These are phyloP conservation scores for Evernia prunastri DNA, from an alignment of 495 filamentous ascomycete genomes.

Conservation along the genomic window DNA sequence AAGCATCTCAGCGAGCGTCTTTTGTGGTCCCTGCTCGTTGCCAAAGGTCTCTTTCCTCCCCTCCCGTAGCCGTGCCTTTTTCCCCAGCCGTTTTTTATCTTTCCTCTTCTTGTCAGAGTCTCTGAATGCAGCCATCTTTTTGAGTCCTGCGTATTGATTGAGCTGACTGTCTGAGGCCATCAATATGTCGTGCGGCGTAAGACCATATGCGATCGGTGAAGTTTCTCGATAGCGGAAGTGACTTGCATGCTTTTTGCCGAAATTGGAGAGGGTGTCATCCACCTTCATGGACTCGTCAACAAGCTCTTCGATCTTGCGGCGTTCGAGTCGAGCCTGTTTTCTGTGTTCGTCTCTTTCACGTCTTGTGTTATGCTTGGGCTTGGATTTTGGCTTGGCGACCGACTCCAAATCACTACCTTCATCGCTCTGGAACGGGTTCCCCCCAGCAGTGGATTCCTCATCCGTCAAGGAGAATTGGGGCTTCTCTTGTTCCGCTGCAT, in stretches of 20 bases:
- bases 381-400: constrained; percentile 32
- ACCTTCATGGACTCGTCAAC: constrained; percentile 76
- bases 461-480: constrained; percentile 51
- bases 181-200: constrained; percentile 84
- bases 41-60: constrained; percentile 95
- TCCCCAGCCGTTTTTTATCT: constrained; percentile 80
- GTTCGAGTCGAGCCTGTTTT: constrained; percentile 66
- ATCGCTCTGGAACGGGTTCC: constrained; percentile 16
- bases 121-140: constrained; percentile 86
- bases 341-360: constrained; percentile 52
- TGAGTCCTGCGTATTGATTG: constrained; percentile 86
- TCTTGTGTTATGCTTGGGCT: constrained; percentile 36
- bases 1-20: constrained; percentile 26
- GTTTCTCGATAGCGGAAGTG: constrained; percentile 90
- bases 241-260: constrained; percentile 48
- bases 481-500: constrained; percentile 51
- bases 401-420: background rate
- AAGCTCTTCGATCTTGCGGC: constrained; percentile 76
- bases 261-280: constrained; percentile 52
- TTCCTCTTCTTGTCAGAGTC: constrained; percentile 79
- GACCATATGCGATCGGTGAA: constrained; percentile 79
- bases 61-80: constrained; percentile 81
- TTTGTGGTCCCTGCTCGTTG: constrained; percentile 52
- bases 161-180: constrained; percentile 81
- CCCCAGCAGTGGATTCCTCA: constrained; percentile 45